Evolutionary conservation across 345 rosid species (phyloP), one percentile per base, ranked within the genome.

Genomic region (Citrus maxima): DNA sequence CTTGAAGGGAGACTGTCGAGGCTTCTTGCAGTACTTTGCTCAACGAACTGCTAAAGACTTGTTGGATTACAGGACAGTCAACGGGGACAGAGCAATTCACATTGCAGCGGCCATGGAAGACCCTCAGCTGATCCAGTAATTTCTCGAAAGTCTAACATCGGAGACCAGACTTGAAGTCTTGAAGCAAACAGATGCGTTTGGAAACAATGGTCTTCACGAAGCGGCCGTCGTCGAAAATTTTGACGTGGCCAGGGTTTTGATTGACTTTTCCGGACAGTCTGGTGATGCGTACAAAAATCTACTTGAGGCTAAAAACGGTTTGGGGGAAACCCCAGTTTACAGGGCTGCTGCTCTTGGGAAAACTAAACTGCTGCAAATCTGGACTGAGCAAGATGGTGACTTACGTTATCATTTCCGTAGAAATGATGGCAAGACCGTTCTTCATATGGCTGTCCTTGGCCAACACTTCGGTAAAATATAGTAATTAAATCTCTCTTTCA

Each of bases 371-470:
- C 0, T 68, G 56, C 19, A 13, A 12, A 24, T 40, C 9, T 68
- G 24, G 21, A 30, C 22, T 13, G 0, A 13, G 6, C 4, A n/a
- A 24, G 25, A 6, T 40, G 72, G 46, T 6, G 10, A 14, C 22
- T 16, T 13, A 24, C 19, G 3, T 9, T 2, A 7, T n/a, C 56
- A 68, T 24, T 42, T 68, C 56, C 28, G 6, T 24, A 25, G 72
- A 68, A 2, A 25, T 4, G 38, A 70, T 49, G 16, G 16, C 0
- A 70, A 49, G n/a, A 49, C 61, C 3, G 46, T 27, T 70, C 58
- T 70, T 70, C 74, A 70, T 54, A 70, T 70, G 28, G 74, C 74
- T 27, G 74, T 70, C 60, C 21, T 70, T 2, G 60, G 60, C 37
- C 74, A 49, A 42, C 60, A 42, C 55, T 68, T 68, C 7, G 72